A percentile compares a stretch with the other conserved stretches of the same genome.
These are phyloP conservation scores for Venturia effusa DNA, from an alignment of 2,329 filamentous ascomycete species.

Conservation along the genomic window DNA sequence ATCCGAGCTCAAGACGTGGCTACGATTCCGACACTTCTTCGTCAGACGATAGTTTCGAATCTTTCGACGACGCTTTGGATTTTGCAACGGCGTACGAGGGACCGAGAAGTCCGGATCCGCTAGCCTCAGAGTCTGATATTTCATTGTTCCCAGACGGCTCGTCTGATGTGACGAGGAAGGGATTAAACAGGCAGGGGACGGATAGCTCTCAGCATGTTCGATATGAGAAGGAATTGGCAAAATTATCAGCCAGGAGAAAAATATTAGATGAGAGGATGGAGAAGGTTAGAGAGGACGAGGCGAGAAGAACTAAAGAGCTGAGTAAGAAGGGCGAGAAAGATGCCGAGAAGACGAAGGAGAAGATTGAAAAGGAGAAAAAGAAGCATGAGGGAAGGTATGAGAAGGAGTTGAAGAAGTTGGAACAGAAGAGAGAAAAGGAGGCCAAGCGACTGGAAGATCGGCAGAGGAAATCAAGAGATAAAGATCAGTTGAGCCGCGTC, in stretches of 20 bases:
- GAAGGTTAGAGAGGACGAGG: slow-evolving; percentile 44
- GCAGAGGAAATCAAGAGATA: slow-evolving; percentile 35
- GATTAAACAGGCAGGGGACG: slow-evolving; percentile 17
- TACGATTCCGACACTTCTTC: slow-evolving; percentile 17
- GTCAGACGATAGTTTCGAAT: slow-evolving; percentile 16
- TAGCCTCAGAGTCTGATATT: slow-evolving; percentile 13
- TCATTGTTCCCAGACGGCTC: neutral
- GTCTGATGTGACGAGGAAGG: neutral
- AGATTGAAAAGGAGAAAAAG: slow-evolving; percentile 50
- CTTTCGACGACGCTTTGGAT: slow-evolving; percentile 34
- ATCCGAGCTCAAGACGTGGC: slow-evolving; percentile 3
- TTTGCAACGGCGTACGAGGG: slow-evolving; percentile 23
- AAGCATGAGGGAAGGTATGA: slow-evolving; percentile 58
- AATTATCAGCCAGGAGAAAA: slow-evolving; percentile 48
- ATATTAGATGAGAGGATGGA: slow-evolving; percentile 54
- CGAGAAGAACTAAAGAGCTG: slow-evolving; percentile 20
- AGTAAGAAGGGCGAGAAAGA: slow-evolving; percentile 36
- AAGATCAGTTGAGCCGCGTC: slow-evolving; percentile 34
- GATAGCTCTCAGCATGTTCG: neutral
- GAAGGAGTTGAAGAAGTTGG: slow-evolving; percentile 52
- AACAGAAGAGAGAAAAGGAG: slow-evolving; percentile 53
- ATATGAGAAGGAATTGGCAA: slow-evolving; percentile 44
- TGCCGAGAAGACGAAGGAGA: slow-evolving; percentile 50
- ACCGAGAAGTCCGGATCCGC: slow-evolving; percentile 17
- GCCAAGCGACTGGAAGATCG: slow-evolving; percentile 42